phyloP scores from a whole-genome alignment of 495 filamentous ascomycete species.

The Aspergillus diversus region DNA sequence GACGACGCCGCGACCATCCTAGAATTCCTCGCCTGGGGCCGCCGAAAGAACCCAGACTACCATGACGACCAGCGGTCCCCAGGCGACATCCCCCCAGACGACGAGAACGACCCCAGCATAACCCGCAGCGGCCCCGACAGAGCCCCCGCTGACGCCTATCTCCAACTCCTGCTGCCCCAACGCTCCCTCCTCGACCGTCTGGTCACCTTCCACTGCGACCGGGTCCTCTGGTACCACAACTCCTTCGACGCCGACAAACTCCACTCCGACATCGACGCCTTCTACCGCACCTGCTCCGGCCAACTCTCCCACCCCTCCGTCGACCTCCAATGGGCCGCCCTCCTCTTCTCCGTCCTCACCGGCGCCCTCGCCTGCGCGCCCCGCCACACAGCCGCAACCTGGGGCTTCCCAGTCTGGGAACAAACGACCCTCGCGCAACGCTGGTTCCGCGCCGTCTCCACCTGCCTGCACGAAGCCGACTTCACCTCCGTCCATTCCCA shows the following conservation, averaged over 20 bases:
- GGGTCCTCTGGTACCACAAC: slow-evolving; percentile 45
- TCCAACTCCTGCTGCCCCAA: slow-evolving; percentile 38
- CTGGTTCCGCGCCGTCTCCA: slow-evolving; percentile 41
- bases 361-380: slow-evolving; percentile 43
- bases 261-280: slow-evolving; percentile 30
- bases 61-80: slow-evolving; percentile 29
- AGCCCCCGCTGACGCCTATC: slow-evolving; percentile 17
- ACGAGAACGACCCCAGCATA: not conserved
- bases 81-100: slow-evolving; percentile 26
- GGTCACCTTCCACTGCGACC: slow-evolving; percentile 41
- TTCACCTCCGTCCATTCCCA: slow-evolving; percentile 40
- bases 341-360: slow-evolving; percentile 45
- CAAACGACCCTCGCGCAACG: slow-evolving; percentile 35
- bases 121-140: slow-evolving; percentile 20
- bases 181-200: slow-evolving; percentile 35
- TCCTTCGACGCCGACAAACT: slow-evolving; percentile 41
- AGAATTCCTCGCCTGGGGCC: slow-evolving; percentile 49
- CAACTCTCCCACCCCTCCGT: slow-evolving; percentile 24
- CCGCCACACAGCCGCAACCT: slow-evolving; percentile 26
- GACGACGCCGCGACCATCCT: slow-evolving; percentile 50
- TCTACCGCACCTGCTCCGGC: slow-evolving; percentile 34
- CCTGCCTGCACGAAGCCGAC: slow-evolving; percentile 41
- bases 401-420: slow-evolving; percentile 42
- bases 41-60: slow-evolving; percentile 42
- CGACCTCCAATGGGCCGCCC: slow-evolving; percentile 43